Percentiles rank a stretch among this genome's conserved stretches.
These are phyloP conservation scores for Lycium barbarum DNA, from an alignment of 257 asterid species.

Conservation along the genomic window DNA sequence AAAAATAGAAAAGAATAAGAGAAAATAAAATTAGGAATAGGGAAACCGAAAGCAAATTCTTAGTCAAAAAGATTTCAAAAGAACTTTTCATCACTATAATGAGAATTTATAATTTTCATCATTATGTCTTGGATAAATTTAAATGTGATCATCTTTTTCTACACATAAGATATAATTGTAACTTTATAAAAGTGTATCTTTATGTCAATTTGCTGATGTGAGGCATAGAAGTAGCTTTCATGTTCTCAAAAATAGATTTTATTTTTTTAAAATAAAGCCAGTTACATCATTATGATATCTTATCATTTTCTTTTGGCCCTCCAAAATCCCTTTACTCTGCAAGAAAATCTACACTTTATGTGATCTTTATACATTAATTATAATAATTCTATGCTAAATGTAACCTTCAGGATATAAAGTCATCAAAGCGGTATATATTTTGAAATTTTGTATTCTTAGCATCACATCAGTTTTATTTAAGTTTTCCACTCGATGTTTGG, in stretches of 20 bases:
- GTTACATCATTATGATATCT: slow-evolving; percentile 24
- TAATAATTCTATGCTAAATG: slow-evolving; percentile 21
- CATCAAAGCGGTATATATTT: not conserved
- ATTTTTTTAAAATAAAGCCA: not conserved
- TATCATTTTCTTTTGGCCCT: slow-evolving; percentile 27
- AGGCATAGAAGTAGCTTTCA: slow-evolving; percentile 26
- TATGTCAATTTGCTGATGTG: slow-evolving; percentile 21
- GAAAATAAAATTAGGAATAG: not conserved
- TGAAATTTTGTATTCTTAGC: slow-evolving; percentile 8
- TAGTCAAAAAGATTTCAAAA: slow-evolving; percentile 2
- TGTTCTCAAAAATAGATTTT: not conserved
- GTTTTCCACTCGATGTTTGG: too few relatives aligned
- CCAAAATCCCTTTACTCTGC: slow-evolving; percentile 9
- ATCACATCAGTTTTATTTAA: not conserved
- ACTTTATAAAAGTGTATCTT: slow-evolving; percentile 30
- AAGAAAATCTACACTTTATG: slow-evolving; percentile 24
- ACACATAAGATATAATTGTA: not conserved
- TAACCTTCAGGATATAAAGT: slow-evolving; percentile 25
- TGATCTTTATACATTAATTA: slow-evolving; percentile 24
- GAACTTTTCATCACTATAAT: not conserved
- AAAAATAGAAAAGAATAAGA: too few relatives aligned
- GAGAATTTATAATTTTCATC: slow-evolving; percentile 16
- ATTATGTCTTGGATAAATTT: slow-evolving; percentile 23
- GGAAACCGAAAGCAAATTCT: slow-evolving; percentile 21
- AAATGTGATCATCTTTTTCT: not conserved